Evolutionary conservation across 192 early-diverging fungal species (phyloP), one percentile per base, ranked within the genome.

Genomic region (Dispira parvispora): DNA sequence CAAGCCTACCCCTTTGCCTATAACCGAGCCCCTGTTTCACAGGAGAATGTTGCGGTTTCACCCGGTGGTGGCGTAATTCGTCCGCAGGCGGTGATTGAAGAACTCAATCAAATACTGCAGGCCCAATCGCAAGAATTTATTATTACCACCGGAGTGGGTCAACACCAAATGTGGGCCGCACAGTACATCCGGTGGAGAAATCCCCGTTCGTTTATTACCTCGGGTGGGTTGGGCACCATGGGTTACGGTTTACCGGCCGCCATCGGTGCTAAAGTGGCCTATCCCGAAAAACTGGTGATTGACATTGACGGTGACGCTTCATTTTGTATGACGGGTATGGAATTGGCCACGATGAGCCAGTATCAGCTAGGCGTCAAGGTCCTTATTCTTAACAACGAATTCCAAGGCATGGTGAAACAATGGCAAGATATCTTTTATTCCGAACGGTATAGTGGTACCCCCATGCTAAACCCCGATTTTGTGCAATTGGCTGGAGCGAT

Each of bases 121-220:
- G 68, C 86, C 70, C 83, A 80, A 54, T 96, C 96, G 80, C 84
- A 94, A 38, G 87, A 94, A 67, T 90, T 92, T 58, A 88, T 99
- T 56, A 79, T 99, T 65, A 85, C 94, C 38, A 96, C 96, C 18
- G 96, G 96, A 60, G 94, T 99, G 0, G 96, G 94, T 38, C 94
- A 94, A 71, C 96, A 99, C 82, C 96, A 99, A 71, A 99, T 99
- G 96, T 99, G 93, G 92, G 85, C 92, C 23, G 92, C 92, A 10
- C 96, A 99, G 74, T 90, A 85, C 72, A 94, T 82, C 75, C 75
- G 90, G 72, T 97, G 92, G 91, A 78, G 88, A 63, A 66, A 87
- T 53, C 96, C 96, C 20, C 89, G 88, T 68, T 76, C 82, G 12
- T 85, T 92, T 64, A 84, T 99, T 65, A 87, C 91, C 9, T 99